Conservation (phyloP, 176 grass and related monocot species). For the Aegilops sharonensis region DNA sequence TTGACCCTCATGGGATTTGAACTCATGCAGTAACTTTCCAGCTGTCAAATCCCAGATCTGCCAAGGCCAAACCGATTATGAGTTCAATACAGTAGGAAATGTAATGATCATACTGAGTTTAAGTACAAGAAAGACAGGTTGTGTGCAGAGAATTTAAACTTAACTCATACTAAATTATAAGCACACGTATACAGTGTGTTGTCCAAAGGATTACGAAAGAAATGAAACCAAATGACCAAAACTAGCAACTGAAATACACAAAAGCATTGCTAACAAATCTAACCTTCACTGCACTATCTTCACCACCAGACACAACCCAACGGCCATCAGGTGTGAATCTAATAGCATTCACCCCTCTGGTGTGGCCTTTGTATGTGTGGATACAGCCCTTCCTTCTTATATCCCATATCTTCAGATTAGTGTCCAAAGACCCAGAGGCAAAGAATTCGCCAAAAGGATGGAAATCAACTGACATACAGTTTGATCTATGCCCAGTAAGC, state of each 20-base stretch:
- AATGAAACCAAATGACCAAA: neutral
- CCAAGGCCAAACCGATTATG: slow-evolving; percentile 19
- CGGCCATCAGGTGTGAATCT: slow-evolving; percentile 95
- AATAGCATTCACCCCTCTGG: slow-evolving; percentile 87
- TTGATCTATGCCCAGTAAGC: slow-evolving; percentile 87
- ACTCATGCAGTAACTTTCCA: slow-evolving; percentile 93
- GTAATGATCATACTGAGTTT: slow-evolving; percentile 7
- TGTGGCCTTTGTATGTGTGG: slow-evolving; percentile 96
- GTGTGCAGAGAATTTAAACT: neutral
- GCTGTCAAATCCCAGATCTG: slow-evolving; percentile 98
- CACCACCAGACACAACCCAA: slow-evolving; percentile 94
- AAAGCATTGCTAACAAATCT: slow-evolving; percentile 2
- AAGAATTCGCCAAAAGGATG: slow-evolving; percentile 98
- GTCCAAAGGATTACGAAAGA: slow-evolving; percentile 13
- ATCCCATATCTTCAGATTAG: slow-evolving; percentile 98
- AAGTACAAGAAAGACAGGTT: neutral
- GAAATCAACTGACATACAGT: slow-evolving; percentile 93
- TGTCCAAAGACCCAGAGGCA: slow-evolving; percentile 91
- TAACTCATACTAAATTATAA: neutral
- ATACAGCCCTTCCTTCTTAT: slow-evolving; percentile 94
- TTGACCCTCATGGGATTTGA: slow-evolving; percentile 90
- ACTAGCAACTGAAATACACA: slow-evolving; percentile 19
- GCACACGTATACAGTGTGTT: neutral
- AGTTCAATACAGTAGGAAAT: slow-evolving; percentile 10
- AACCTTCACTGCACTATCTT: slow-evolving; percentile 97